Evolutionary conservation across 2,329 filamentous ascomycete species (phyloP).

Genomic region (Fusarium humuli): DNA sequence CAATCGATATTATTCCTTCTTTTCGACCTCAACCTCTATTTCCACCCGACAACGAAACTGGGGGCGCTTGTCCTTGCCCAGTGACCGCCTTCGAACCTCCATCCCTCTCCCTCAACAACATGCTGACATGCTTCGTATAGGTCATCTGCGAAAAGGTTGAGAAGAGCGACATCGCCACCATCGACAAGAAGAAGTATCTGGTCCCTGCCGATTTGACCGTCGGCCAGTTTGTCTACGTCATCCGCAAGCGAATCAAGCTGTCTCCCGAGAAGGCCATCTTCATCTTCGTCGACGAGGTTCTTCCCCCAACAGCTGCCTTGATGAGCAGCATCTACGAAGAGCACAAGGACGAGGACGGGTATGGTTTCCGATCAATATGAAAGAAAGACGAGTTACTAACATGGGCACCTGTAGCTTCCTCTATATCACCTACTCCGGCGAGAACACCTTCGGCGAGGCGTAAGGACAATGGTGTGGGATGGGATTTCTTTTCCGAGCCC

Average conservation of each 20-base stretch:
- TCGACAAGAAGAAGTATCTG: slow-evolving; percentile 99
- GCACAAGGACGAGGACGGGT: slow-evolving; percentile 88
- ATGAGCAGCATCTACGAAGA: slow-evolving; percentile 99
- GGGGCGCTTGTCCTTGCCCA: slow-evolving; percentile 23
- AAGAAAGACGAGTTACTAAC: slow-evolving; percentile 30
- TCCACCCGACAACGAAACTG: not conserved
- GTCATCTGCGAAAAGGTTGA: slow-evolving; percentile 99
- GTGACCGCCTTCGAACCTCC: slow-evolving; percentile 31
- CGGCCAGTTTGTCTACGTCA: slow-evolving; percentile 99
- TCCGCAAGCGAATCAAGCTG: slow-evolving; percentile 99
- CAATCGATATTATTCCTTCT: slow-evolving; percentile 4
- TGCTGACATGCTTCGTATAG: slow-evolving; percentile 89
- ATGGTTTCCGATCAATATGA: slow-evolving; percentile 46
- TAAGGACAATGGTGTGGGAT: slow-evolving; percentile 39
- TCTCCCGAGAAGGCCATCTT: slow-evolving; percentile 99
- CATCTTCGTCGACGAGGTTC: slow-evolving; percentile 99
- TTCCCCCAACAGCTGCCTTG: slow-evolving; percentile 94
- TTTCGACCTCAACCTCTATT: not conserved
- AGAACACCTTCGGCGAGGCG: slow-evolving; percentile 90
- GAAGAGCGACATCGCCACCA: slow-evolving; percentile 98
- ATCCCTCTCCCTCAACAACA: slow-evolving; percentile 20
- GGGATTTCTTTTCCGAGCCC: slow-evolving; percentile 37
- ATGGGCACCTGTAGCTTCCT: slow-evolving; percentile 75
- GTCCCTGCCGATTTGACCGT: slow-evolving; percentile 98
- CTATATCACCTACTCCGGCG: slow-evolving; percentile 99